These are phyloP conservation scores for Microcyclospora tardicrescens DNA, from an alignment of 2,329 filamentous ascomycete genomes.

Conservation along the genomic window DNA sequence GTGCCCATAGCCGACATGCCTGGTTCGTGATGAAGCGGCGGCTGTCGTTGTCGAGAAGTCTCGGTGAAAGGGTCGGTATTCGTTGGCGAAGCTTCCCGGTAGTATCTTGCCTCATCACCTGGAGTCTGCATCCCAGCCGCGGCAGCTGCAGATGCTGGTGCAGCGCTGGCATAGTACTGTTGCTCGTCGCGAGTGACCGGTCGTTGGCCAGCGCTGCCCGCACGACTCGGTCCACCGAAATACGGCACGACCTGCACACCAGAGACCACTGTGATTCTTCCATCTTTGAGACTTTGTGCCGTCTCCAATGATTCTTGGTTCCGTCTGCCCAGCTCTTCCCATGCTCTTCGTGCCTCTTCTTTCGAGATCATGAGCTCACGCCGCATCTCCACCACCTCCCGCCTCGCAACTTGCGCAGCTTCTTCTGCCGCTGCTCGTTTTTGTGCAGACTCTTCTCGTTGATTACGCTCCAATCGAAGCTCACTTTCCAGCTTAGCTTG, in stretches of 20 bases:
- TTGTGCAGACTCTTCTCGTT: constrained; percentile 50
- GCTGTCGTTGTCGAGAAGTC: constrained; percentile 22
- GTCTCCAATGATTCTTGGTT: constrained; percentile 89
- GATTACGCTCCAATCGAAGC: constrained; percentile 61
- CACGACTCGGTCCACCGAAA: constrained; percentile 17
- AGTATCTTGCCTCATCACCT: constrained; percentile 31
- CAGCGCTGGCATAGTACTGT: constrained; percentile 14
- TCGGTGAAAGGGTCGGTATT: constrained; percentile 53
- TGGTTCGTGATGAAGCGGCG: constrained; percentile 25
- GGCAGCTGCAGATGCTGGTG: constrained; percentile 8
- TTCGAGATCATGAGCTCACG: constrained; percentile 90
- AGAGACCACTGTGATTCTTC: constrained; percentile 76
- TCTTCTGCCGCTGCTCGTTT: constrained; percentile 15
- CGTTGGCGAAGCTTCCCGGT: constrained; percentile 41
- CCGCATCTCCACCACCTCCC: constrained; percentile 65
- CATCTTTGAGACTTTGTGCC: constrained; percentile 71
- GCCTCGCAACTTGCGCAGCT: constrained; percentile 13
- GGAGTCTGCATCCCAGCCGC: constrained; percentile 16
- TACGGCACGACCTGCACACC: constrained; percentile 83
- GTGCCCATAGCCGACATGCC: constrained; percentile 22
- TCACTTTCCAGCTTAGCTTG: constrained; percentile 66
- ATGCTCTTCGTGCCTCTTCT: constrained; percentile 85
- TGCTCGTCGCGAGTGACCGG: constrained; percentile 25
- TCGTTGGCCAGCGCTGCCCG: constrained; percentile 30
- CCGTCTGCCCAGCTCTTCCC: constrained; percentile 88